A percentile compares a stretch with the other conserved stretches of the same genome.
These are phyloP conservation scores for Chaetomium tenue DNA, from an alignment of 495 filamentous ascomycete species.

Conservation along the genomic window DNA sequence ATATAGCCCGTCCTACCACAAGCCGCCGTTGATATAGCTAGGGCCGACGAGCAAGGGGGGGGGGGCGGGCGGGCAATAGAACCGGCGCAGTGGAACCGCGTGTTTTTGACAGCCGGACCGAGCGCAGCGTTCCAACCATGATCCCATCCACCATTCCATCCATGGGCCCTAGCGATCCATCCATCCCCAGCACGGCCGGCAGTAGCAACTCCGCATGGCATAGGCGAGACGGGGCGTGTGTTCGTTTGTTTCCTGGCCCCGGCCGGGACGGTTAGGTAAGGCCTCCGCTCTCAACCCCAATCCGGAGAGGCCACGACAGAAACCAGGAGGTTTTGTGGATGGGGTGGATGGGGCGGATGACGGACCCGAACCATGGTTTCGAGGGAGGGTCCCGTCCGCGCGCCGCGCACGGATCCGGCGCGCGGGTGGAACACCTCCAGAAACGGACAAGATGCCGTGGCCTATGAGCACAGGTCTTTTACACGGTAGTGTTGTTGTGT, in stretches of 20 bases:
- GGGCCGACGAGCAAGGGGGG: neutral
- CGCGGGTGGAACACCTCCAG: neutral
- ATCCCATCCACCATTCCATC: too few relatives aligned
- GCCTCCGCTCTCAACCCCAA: conserved; percentile 4
- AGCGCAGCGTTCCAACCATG: neutral
- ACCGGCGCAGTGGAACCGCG: conserved; percentile 3
- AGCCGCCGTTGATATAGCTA: neutral
- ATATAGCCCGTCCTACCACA: neutral
- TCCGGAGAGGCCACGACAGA: conserved; percentile 17
- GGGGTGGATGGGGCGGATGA: neutral
- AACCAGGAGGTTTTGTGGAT: neutral
- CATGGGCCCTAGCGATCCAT: too few relatives aligned
- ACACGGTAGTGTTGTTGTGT: too few relatives aligned
- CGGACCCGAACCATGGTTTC: conserved; percentile 14
- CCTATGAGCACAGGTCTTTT: neutral
- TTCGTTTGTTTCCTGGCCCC: too few relatives aligned
- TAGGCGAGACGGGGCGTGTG: too few relatives aligned
- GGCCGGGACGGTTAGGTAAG: neutral
- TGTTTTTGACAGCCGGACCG: neutral
- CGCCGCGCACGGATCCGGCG: neutral
- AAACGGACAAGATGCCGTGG: neutral
- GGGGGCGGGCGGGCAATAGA: neutral
- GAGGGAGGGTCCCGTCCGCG: conserved; percentile 8
- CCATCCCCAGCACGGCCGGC: neutral
- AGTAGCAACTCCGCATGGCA: neutral